A percentile compares a stretch with the other conserved stretches of the same genome.
Evolutionary conservation across 2,329 filamentous ascomycete species (phyloP).

Genomic region (Byssothecium circinans): DNA sequence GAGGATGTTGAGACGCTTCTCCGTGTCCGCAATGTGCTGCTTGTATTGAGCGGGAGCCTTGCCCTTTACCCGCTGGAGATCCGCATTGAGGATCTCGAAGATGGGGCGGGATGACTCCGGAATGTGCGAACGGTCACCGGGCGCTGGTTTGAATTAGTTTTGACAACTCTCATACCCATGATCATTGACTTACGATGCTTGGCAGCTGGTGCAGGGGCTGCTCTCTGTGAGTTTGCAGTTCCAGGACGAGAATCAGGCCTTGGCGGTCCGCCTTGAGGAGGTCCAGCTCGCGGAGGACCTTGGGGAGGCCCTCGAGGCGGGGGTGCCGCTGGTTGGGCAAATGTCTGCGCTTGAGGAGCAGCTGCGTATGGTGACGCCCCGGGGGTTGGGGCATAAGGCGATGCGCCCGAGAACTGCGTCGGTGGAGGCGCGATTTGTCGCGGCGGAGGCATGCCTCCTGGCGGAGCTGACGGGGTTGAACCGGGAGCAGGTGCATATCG

Average conservation of each 20-base stretch:
- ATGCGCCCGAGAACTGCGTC: constrained; percentile 33
- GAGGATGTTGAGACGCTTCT: constrained; percentile 88
- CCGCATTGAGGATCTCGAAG: constrained; percentile 76
- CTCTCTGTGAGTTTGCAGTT: constrained; percentile 54
- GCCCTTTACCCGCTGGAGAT: constrained; percentile 85
- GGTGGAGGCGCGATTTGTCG: constrained; percentile 51
- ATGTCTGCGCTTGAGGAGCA: constrained; percentile 37
- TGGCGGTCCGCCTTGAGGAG: constrained; percentile 42
- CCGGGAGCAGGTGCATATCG: constrained; percentile 69
- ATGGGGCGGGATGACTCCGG: constrained; percentile 73
- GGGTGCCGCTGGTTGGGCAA: constrained; percentile 46
- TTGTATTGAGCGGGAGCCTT: constrained; percentile 86
- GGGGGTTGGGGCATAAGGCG: constrained; percentile 42
- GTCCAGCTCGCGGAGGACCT: constrained; percentile 50
- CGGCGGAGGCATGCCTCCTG: constrained; percentile 44
- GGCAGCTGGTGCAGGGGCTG: constrained; percentile 54
- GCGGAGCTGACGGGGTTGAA: constrained; percentile 51
- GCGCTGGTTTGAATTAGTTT: constrained; percentile 44
- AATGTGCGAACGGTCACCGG: constrained; percentile 89
- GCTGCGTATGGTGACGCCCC: constrained; percentile 7
- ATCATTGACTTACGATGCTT: constrained; percentile 66
- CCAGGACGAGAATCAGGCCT: constrained; percentile 47
- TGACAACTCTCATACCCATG: not conserved
- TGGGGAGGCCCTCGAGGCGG: constrained; percentile 32
- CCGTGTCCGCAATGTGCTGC: constrained; percentile 87